phyloP scores from a whole-genome alignment of 495 filamentous ascomycete genomes.

The Hypoxylon lienhwacheense region DNA sequence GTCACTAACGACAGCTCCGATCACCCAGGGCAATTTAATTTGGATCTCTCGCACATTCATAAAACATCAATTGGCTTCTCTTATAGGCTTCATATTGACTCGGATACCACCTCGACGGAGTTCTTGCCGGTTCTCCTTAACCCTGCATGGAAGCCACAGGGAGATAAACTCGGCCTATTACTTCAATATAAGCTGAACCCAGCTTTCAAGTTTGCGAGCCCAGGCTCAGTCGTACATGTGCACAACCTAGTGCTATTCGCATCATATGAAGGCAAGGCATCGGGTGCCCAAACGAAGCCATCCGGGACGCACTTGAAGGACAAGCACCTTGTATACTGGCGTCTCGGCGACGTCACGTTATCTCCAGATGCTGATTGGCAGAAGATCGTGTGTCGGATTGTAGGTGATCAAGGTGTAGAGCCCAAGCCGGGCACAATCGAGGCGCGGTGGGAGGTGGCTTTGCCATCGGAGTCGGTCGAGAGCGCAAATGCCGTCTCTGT shows the following conservation, averaged over 20 bases:
- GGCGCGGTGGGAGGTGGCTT: constrained; percentile 74
- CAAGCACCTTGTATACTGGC: constrained; percentile 85
- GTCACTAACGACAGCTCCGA: constrained; percentile 67
- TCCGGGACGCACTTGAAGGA: constrained; percentile 82
- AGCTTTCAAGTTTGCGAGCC: constrained; percentile 50
- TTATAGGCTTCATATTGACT: constrained; percentile 84
- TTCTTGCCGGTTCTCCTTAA: constrained; percentile 72
- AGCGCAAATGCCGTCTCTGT: constrained; percentile 66
- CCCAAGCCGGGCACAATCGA: constrained; percentile 77
- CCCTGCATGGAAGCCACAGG: constrained; percentile 81
- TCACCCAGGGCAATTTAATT: constrained; percentile 76
- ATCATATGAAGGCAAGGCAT: constrained; percentile 70
- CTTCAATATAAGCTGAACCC: constrained; percentile 88
- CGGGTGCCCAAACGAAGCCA: constrained; percentile 72
- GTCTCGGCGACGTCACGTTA: constrained; percentile 75
- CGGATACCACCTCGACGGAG: constrained; percentile 53
- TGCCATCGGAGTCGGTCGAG: constrained; percentile 34
- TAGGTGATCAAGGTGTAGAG: constrained; percentile 69
- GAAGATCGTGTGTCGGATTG: constrained; percentile 78
- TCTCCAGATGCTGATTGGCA: constrained; percentile 55
- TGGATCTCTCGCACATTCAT: constrained; percentile 69
- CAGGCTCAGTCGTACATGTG: constrained; percentile 59
- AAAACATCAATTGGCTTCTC: constrained; percentile 86
- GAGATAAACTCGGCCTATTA: constrained; percentile 78
- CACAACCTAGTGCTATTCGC: constrained; percentile 82